These are phyloP conservation scores for Epichloe coenophiala DNA, from an alignment of 2,329 filamentous ascomycete species.

Conservation along the genomic window DNA sequence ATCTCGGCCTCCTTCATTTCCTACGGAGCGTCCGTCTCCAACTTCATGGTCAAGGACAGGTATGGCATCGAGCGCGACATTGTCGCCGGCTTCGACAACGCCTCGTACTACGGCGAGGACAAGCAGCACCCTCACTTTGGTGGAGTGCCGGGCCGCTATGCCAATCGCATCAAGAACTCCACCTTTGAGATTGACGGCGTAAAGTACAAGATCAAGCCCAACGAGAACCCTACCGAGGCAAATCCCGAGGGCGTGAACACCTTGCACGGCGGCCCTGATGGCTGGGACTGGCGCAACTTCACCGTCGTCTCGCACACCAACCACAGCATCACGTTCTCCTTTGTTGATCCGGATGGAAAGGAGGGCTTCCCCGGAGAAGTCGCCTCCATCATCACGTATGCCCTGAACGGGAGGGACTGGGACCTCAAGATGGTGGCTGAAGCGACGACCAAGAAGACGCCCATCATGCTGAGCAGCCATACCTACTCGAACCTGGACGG, in stretches of 20 bases:
- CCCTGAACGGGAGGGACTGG: constrained; percentile 52
- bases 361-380: constrained; percentile 72
- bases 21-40: constrained; percentile 61
- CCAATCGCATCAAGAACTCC: constrained; percentile 69
- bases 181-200: constrained; percentile 54
- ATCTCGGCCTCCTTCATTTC: constrained; percentile 58
- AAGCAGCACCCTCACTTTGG: constrained; percentile 57
- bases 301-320: constrained; percentile 55
- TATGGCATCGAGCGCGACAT: constrained; percentile 57
- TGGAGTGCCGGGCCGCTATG: constrained; percentile 61
- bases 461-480: constrained; percentile 66
- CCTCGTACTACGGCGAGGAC: constrained; percentile 53
- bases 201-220: constrained; percentile 44
- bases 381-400: constrained; percentile 61
- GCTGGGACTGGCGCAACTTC: constrained; percentile 70
- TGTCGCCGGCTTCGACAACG: constrained; percentile 64
- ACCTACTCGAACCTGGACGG: constrained; percentile 77
- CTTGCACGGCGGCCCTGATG: constrained; percentile 55
- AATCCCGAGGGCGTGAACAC: constrained; percentile 45
- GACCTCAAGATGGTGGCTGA: constrained; percentile 60
- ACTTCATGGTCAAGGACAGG: constrained; percentile 57
- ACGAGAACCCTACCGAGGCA: constrained; percentile 44
- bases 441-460: constrained; percentile 60
- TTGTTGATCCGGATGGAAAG: constrained; percentile 59
- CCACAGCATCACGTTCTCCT: constrained; percentile 59